These are phyloP conservation scores for Limnomonas spitsbergensis DNA, from an alignment of 139 green algal genomes.

Conservation along the genomic window DNA sequence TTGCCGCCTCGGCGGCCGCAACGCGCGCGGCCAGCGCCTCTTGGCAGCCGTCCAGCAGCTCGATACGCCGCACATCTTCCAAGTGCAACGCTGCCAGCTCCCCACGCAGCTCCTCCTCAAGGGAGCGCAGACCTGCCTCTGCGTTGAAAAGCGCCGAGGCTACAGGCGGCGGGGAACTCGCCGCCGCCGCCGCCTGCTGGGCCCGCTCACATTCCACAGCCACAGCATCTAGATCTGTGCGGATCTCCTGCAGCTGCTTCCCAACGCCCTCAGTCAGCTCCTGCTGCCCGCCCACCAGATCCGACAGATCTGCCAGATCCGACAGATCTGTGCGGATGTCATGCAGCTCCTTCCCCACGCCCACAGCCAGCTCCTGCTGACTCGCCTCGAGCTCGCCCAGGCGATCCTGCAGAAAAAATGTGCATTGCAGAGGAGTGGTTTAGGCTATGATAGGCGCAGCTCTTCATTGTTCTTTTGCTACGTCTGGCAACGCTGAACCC, in stretches of 20 bases:
- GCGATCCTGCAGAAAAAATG: not conserved
- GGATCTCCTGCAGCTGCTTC: too few species aligned
- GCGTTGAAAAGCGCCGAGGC: too few species aligned
- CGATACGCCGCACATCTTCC: not conserved
- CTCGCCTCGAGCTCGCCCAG: not conserved
- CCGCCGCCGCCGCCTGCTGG: too few species aligned
- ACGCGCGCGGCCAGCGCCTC: not conserved
- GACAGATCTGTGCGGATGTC: not conserved
- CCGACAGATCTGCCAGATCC: too few species aligned
- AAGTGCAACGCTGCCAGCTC: not conserved
- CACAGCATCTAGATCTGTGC: too few species aligned
- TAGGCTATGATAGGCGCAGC: too few species aligned
- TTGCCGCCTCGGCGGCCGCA: not conserved
- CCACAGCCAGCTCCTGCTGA: not conserved
- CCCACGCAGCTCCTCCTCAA: not conserved
- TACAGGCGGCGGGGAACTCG: too few species aligned
- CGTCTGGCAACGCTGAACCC: too few species aligned
- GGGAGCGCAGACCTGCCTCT: too few species aligned
- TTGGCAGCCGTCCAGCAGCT: not conserved
- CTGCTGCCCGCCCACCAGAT: not conserved
- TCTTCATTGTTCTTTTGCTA: too few species aligned
- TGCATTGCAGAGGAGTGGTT: too few species aligned
- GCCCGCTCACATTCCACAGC: too few species aligned
- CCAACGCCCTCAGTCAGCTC: not conserved
- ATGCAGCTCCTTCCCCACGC: not conserved